These are phyloP conservation scores for Massospora cicadina DNA, from an alignment of 371 early-diverging fungal genomes.

Conservation along the genomic window DNA sequence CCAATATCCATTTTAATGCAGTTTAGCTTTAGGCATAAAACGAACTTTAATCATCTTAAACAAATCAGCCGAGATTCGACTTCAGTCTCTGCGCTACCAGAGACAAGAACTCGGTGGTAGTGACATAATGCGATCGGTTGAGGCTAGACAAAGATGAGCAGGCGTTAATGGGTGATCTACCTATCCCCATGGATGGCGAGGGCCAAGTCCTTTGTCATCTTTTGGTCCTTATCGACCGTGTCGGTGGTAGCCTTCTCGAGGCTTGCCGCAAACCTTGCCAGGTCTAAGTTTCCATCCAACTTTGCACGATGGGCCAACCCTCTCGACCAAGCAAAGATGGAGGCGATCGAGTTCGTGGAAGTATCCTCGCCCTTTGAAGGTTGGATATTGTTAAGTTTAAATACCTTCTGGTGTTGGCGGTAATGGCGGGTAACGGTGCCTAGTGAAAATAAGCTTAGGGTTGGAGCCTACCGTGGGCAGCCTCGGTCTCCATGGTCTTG, in stretches of 20 bases:
- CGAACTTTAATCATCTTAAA: background rate
- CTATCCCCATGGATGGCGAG: slow-evolving; percentile 76
- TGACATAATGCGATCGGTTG: slow-evolving; percentile 53
- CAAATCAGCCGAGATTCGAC: background rate
- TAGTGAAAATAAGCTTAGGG: slow-evolving; percentile 2
- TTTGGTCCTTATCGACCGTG: slow-evolving; percentile 59
- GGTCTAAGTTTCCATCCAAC: slow-evolving; percentile 61
- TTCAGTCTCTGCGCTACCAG: slow-evolving; percentile 49
- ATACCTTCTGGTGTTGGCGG: slow-evolving; percentile 83
- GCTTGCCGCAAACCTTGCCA: slow-evolving; percentile 53
- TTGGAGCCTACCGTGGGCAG: slow-evolving; percentile 57
- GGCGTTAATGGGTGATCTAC: slow-evolving; percentile 21
- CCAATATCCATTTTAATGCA: too few species aligned
- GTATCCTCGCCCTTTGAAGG: slow-evolving; percentile 43
- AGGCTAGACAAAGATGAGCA: slow-evolving; percentile 19
- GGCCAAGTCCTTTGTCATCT: slow-evolving; percentile 96
- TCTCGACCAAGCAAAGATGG: slow-evolving; percentile 96
- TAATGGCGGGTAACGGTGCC: slow-evolving; percentile 92
- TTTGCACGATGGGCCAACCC: slow-evolving; percentile 90
- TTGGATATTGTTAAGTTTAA: slow-evolving; percentile 13
- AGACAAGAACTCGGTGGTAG: slow-evolving; percentile 61
- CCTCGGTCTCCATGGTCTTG: slow-evolving; percentile 87
- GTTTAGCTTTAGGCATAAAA: too few species aligned
- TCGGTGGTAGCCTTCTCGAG: slow-evolving; percentile 81
- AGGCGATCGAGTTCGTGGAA: slow-evolving; percentile 92